Percentiles rank a stretch among this genome's conserved stretches.
phyloP scores from a whole-genome alignment of 345 rosid genomes.

The Odontarrhena argentea region DNA sequence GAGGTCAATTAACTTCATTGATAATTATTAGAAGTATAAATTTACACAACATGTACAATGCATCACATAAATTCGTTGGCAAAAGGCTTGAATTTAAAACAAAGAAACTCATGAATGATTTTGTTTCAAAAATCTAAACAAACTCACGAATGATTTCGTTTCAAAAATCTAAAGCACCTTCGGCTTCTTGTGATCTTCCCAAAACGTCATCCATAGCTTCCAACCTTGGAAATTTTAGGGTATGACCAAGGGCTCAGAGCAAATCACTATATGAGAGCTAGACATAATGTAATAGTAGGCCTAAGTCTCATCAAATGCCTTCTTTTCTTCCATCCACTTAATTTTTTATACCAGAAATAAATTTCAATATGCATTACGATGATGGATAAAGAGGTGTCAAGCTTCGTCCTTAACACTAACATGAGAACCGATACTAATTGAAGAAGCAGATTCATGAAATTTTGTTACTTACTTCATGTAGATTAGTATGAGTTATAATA shows the following conservation, averaged over 20 bases:
- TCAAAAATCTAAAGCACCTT: constrained; percentile 1
- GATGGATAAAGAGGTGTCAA: neutral
- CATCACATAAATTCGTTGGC: constrained; percentile 1
- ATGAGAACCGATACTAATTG: too few relatives aligned
- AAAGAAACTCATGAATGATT: constrained; percentile 24
- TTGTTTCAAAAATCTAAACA: constrained; percentile 8
- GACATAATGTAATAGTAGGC: constrained; percentile 23
- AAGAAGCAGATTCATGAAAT: too few relatives aligned
- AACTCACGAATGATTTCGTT: constrained; percentile 28
- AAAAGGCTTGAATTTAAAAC: constrained; percentile 12
- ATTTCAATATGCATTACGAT: neutral
- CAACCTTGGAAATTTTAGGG: constrained; percentile 9
- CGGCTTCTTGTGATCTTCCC: constrained; percentile 17
- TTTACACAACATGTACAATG: constrained; percentile 30
- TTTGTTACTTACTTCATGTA: too few relatives aligned
- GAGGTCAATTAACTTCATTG: constrained; percentile 14
- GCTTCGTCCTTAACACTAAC: too few relatives aligned
- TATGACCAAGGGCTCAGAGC: constrained; percentile 19
- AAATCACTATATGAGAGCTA: constrained; percentile 4
- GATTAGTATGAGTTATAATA: too few relatives aligned
- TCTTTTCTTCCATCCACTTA: constrained; percentile 49
- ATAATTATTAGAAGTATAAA: neutral
- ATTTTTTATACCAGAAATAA: constrained; percentile 45
- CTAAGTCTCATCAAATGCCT: constrained; percentile 38
- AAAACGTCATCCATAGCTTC: constrained; percentile 5